Evolutionary conservation across 2,329 filamentous ascomycete genomes (phyloP).

Genomic region (Pezicula rhizophila): DNA sequence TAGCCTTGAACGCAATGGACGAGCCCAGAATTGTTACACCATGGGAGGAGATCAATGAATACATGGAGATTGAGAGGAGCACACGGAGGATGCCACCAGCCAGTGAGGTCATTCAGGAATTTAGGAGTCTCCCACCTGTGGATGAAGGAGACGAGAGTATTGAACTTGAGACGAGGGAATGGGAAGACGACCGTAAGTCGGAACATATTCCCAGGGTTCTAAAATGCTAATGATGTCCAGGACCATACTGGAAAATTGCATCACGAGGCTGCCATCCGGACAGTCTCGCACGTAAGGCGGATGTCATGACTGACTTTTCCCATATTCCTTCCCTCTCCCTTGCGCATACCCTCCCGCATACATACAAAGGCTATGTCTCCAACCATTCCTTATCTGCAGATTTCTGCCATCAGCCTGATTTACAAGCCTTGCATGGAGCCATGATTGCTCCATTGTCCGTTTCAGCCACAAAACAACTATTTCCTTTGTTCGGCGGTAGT

Average conservation of each 20-base stretch:
- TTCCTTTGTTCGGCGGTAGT: constrained; percentile 56
- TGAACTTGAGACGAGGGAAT: constrained; percentile 10
- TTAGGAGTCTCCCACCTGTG: constrained; percentile 32
- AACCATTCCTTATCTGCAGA: constrained; percentile 38
- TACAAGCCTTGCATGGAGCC: constrained; percentile 49
- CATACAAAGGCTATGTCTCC: constrained; percentile 32
- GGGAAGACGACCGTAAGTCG: constrained; percentile 20
- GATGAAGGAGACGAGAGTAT: constrained; percentile 28
- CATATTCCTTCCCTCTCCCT: constrained; percentile 42
- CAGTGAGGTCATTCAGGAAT: constrained; percentile 45
- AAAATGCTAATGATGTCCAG: constrained; percentile 41
- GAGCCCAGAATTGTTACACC: constrained; percentile 56
- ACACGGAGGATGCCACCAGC: constrained; percentile 46
- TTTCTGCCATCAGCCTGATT: constrained; percentile 45
- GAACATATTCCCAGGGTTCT: constrained; percentile 51
- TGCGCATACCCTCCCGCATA: constrained; percentile 35
- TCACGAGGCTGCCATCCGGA: constrained; percentile 56
- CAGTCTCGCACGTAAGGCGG: constrained; percentile 49
- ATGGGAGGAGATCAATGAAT: constrained; percentile 47
- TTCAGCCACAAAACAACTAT: constrained; percentile 45
- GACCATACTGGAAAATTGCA: constrained; percentile 50
- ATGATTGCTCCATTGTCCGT: constrained; percentile 47
- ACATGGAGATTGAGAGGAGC: constrained; percentile 42
- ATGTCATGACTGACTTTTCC: constrained; percentile 38
- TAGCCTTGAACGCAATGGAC: constrained; percentile 60